phyloP scores from a whole-genome alignment of 768 basidiomycete species.

The Lactarius deliciosus region DNA sequence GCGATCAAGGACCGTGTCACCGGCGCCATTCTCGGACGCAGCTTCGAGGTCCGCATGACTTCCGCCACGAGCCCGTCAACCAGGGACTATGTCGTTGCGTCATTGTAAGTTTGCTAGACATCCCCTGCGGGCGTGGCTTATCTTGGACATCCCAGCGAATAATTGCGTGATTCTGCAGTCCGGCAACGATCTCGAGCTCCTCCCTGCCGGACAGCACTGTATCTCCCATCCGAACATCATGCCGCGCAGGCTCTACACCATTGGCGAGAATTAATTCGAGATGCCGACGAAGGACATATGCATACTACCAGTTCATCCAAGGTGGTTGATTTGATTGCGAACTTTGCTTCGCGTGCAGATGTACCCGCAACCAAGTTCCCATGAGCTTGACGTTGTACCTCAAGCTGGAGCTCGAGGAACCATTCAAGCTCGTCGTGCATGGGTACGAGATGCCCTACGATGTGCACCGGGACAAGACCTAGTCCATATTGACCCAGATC shows the following conservation, averaged over 20 bases:
- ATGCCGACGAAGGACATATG: slow-evolving; percentile 91
- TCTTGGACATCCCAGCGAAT: slow-evolving; percentile 77
- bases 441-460: slow-evolving; percentile 85
- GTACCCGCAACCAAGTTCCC: slow-evolving; percentile 84
- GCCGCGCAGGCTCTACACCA: slow-evolving; percentile 72
- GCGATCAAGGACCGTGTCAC: slow-evolving; percentile 63
- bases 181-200: slow-evolving; percentile 74
- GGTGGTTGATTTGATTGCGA: not conserved
- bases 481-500: slow-evolving; percentile 84
- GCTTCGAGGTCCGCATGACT: slow-evolving; percentile 77
- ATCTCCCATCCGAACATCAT: slow-evolving; percentile 85
- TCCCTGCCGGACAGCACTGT: slow-evolving; percentile 80
- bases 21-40: slow-evolving; percentile 61
- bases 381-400: slow-evolving; percentile 81
- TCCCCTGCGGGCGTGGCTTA: no score
- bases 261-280: slow-evolving; percentile 81
- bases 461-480: slow-evolving; percentile 76
- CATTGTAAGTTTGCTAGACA: slow-evolving; percentile 51
- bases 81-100: slow-evolving; percentile 66
- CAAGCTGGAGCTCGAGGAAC: slow-evolving; percentile 64
- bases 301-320: slow-evolving; percentile 31
- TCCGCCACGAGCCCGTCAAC: slow-evolving; percentile 43
- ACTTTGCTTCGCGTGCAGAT: slow-evolving; percentile 41
- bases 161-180: slow-evolving; percentile 85
- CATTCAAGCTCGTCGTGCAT: slow-evolving; percentile 70